These are phyloP conservation scores for Tremellales sp. DNA, from an alignment of 1,284 basidiomycete species.

Conservation along the genomic window DNA sequence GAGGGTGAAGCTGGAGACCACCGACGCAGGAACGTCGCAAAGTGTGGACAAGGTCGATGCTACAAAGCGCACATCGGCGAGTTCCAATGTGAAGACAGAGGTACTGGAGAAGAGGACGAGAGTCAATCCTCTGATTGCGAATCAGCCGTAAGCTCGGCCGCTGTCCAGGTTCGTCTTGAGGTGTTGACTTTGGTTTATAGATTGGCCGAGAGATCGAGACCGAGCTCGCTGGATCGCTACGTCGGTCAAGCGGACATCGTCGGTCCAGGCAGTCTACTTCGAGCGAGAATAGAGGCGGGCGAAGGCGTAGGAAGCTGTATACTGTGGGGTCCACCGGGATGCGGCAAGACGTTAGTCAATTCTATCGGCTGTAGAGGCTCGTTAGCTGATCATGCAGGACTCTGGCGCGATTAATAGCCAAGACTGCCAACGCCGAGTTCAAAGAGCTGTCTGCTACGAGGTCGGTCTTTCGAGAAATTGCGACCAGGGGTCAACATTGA, in stretches of 20 bases:
- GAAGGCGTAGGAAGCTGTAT: constrained; percentile 45
- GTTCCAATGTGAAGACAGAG: background rate
- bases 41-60: too few species aligned
- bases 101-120: constrained; percentile 25
- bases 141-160: constrained; percentile 38
- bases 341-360: constrained; percentile 43
- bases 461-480: constrained; percentile 11
- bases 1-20: constrained; percentile 10
- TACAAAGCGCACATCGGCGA: too few species aligned
- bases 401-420: constrained; percentile 41
- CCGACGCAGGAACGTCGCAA: too few species aligned
- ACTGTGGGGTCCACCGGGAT: constrained; percentile 47
- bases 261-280: constrained; percentile 40
- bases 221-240: constrained; percentile 29
- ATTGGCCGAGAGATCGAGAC: constrained; percentile 44
- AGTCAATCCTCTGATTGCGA: constrained; percentile 38
- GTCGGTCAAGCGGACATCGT: constrained; percentile 44
- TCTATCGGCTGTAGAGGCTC: background rate
- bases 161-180: background rate
- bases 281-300: constrained; percentile 40
- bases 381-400: constrained; percentile 23
- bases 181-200: constrained; percentile 4
- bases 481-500: background rate
- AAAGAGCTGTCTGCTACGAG: constrained; percentile 72
- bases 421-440: constrained; percentile 56